Percentiles rank a stretch among this genome's conserved stretches.
phyloP scores from a whole-genome alignment of 768 basidiomycete species.

The Phlegmacium glaucopus region DNA sequence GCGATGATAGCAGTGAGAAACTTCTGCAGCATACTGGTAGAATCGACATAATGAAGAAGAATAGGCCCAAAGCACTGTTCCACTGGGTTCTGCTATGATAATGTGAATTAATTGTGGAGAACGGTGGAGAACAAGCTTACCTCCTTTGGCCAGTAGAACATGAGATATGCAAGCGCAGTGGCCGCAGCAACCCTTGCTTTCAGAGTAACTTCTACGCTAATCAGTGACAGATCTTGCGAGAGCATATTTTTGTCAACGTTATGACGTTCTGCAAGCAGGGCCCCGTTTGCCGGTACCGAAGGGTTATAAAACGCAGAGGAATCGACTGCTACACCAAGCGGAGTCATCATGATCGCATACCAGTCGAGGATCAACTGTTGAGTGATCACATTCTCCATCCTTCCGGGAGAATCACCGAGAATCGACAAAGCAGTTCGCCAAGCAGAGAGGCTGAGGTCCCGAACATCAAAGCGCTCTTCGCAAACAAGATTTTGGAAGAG shows the following conservation, averaged over 20 bases:
- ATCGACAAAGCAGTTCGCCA: slow-evolving; percentile 73
- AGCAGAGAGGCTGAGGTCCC: slow-evolving; percentile 63
- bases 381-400: slow-evolving; percentile 50
- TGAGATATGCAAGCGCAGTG: slow-evolving; percentile 68
- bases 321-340: slow-evolving; percentile 79
- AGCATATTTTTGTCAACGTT: slow-evolving; percentile 98
- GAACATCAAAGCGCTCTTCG: slow-evolving; percentile 86
- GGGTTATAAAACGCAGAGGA: slow-evolving; percentile 65
- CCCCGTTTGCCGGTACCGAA: slow-evolving; percentile 43
- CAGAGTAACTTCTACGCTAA: slow-evolving; percentile 71
- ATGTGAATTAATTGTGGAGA: background rate
- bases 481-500: slow-evolving; percentile 93
- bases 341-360: slow-evolving; percentile 88
- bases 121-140: slow-evolving; percentile 33
- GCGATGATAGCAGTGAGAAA: slow-evolving; percentile 81
- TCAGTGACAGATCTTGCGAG: slow-evolving; percentile 81
- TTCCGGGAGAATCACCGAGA: slow-evolving; percentile 40
- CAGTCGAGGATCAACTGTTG: slow-evolving; percentile 71
- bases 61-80: slow-evolving; percentile 74
- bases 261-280: slow-evolving; percentile 61
- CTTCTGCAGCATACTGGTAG: slow-evolving; percentile 89
- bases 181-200: slow-evolving; percentile 79
- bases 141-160: slow-evolving; percentile 62
- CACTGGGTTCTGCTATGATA: slow-evolving; percentile 32
- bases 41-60: slow-evolving; percentile 76